Evolutionary conservation across 495 filamentous ascomycete genomes (phyloP), one percentile per base, ranked within the genome.

Genomic region (Aspergillus kassunensis): DNA sequence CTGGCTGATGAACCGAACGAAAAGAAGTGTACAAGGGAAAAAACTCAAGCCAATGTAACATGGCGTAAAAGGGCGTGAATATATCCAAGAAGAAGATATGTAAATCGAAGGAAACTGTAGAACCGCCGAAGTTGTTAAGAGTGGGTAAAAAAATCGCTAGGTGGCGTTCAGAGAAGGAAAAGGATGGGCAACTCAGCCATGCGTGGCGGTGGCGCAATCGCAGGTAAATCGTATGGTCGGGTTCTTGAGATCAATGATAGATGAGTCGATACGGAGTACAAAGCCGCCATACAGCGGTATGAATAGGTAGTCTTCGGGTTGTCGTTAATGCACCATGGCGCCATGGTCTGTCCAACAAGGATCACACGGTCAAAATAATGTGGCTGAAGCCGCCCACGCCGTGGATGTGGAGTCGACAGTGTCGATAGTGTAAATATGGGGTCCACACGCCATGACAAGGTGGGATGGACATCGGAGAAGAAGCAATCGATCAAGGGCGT

Each of bases 21-120:
- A 36, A 29, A 44, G 30, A 53, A 51, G 40, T 51, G 37, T 49
- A 61, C 44, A 56, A 43, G 21, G 51, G 54, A 29, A 16, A 23
- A 46, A 53, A 18, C 33, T 7, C 49, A 51, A 37, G 16, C 47
- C 54, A 56, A 13, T 58, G 45, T 58, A 4, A 56, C 53, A 56
- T 18, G 31, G 42, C 36, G 45, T 36, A 18, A 29, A 11, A 35
- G 19, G 25, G 44, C 16, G 10, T 31, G 29, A 42, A 45, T 57
- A 51, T 55, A 46, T 53, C 46, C 43, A 51, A 24, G 19, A 19
- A 45, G 21, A 40, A 34, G n/a, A 34, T 40, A 27, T 8, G 30
- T 30, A 53, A 37, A 13, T 3, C 25, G 21, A 34, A 36, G 33
- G 31, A 36, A 48, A 44, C 23, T 43, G 42, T 27, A 15, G 23